Conservation (phyloP, 495 filamentous ascomycete species). For the Extremus antarcticus region DNA sequence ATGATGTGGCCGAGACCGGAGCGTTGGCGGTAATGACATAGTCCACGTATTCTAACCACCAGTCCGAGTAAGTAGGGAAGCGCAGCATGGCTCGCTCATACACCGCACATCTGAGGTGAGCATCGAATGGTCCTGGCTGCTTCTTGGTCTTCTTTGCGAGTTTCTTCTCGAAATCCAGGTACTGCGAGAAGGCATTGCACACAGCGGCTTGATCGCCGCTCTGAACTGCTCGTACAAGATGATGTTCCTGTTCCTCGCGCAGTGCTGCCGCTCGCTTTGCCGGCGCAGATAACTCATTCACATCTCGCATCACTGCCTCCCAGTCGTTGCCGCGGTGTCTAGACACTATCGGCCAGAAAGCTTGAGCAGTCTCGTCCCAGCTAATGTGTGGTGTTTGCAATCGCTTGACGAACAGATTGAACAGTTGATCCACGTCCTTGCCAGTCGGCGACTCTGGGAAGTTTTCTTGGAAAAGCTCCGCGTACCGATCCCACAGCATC, state of each 20-base stretch:
- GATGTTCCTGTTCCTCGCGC: slow-evolving; percentile 63
- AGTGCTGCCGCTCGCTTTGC: slow-evolving; percentile 57
- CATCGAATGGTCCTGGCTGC: slow-evolving; percentile 46
- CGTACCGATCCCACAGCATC: slow-evolving; percentile 75
- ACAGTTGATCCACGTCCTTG: slow-evolving; percentile 53
- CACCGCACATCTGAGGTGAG: slow-evolving; percentile 42
- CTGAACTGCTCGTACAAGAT: slow-evolving; percentile 48
- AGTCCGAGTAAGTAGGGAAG: slow-evolving; percentile 54
- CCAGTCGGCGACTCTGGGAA: slow-evolving; percentile 44
- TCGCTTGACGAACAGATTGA: slow-evolving; percentile 58
- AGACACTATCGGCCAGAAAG: slow-evolving; percentile 71
- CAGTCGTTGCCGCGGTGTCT: slow-evolving; percentile 63
- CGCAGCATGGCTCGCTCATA: slow-evolving; percentile 64
- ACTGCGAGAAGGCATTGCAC: slow-evolving; percentile 54
- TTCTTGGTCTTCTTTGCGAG: slow-evolving; percentile 52
- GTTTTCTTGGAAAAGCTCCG: slow-evolving; percentile 51
- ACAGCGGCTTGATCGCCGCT: slow-evolving; percentile 46
- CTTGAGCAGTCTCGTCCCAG: slow-evolving; percentile 77
- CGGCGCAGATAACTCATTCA: slow-evolving; percentile 51
- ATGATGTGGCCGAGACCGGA: slow-evolving; percentile 25
- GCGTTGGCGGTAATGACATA: slow-evolving; percentile 46
- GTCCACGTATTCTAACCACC: slow-evolving; percentile 75
- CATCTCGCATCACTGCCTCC: slow-evolving; percentile 67
- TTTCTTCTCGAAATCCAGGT: slow-evolving; percentile 71
- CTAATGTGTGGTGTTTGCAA: slow-evolving; percentile 69